phyloP scores from a whole-genome alignment of 73 alveolate species.

The Blepharisma stoltei region DNA sequence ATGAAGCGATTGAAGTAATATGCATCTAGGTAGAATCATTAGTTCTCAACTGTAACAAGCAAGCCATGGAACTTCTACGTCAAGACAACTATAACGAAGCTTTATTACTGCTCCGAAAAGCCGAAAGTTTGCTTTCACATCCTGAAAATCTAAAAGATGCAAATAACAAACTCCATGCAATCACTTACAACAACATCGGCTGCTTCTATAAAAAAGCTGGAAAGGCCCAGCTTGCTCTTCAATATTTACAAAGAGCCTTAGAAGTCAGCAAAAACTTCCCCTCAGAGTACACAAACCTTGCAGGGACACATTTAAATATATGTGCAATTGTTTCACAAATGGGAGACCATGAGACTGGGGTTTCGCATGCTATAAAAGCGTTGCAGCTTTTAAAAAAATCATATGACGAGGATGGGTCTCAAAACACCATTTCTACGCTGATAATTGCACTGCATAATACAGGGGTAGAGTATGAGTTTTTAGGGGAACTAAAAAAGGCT shows the following conservation, averaged over 20 bases:
- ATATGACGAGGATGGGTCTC: too few relatives aligned
- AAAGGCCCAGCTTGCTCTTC: neutral
- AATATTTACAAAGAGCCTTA: neutral
- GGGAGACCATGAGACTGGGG: slow-evolving; percentile 33
- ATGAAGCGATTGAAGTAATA: too few relatives aligned
- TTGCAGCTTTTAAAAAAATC: slow-evolving; percentile 26
- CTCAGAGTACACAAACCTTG: neutral
- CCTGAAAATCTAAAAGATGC: neutral
- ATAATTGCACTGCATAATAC: slow-evolving; percentile 15
- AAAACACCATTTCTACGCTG: neutral
- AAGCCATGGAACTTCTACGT: slow-evolving; percentile 17
- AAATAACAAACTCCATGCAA: neutral
- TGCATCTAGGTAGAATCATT: neutral
- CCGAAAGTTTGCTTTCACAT: neutral
- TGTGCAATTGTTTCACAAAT: slow-evolving; percentile 36
- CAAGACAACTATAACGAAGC: neutral
- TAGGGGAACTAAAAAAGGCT: slow-evolving; percentile 12
- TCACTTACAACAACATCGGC: slow-evolving; percentile 4
- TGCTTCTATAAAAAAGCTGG: slow-evolving; percentile 11
- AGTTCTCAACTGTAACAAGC: slow-evolving; percentile 14
- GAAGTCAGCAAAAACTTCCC: neutral
- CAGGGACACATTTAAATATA: slow-evolving; percentile 43
- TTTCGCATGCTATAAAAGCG: slow-evolving; percentile 30
- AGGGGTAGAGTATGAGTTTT: slow-evolving; percentile 3
- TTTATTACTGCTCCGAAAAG: neutral